Conservation (phyloP, 2,329 filamentous ascomycete genomes). For the Hansfordia pulvinata region DNA sequence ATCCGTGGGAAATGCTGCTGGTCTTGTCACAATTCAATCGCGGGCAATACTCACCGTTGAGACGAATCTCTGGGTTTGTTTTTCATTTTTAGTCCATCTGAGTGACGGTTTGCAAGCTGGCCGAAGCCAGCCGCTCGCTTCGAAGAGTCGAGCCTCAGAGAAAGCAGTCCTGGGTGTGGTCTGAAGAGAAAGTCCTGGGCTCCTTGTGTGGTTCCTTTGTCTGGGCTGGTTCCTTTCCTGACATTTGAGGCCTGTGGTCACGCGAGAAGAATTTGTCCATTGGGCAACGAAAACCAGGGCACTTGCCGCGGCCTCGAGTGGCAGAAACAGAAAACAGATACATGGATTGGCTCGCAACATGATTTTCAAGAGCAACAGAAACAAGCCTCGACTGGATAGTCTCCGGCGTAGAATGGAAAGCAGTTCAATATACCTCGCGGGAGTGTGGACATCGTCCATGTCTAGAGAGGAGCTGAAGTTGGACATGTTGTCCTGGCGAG, state of each 20-base stretch:
- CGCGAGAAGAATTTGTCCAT: too few relatives aligned
- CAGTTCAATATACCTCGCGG: constrained; percentile 46
- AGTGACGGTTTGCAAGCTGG: constrained; percentile 11
- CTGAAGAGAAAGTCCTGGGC: constrained; percentile 6
- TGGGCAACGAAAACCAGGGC: too few relatives aligned
- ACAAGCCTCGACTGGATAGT: constrained; percentile 26
- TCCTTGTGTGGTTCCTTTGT: too few relatives aligned
- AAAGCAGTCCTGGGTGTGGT: constrained; percentile 9
- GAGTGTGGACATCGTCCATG: constrained; percentile 45
- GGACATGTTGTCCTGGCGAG: constrained; percentile 35
- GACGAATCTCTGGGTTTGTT: constrained; percentile 5
- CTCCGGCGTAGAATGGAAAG: constrained; percentile 32
- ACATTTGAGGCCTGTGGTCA: not conserved
- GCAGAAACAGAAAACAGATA: constrained; percentile 14
- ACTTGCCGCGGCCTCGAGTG: constrained; percentile 10
- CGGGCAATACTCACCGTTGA: constrained; percentile 25
- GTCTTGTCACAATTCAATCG: constrained; percentile 12
- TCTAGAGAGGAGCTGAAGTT: constrained; percentile 37
- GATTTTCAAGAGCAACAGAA: constrained; percentile 11
- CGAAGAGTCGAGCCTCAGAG: constrained; percentile 11
- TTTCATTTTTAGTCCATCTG: constrained; percentile 16
- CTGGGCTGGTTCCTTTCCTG: too few relatives aligned
- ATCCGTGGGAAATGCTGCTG: constrained; percentile 1
- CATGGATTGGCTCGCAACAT: constrained; percentile 17
- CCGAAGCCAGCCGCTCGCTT: constrained; percentile 6